Base-by-base conservation (phyloP, 345 rosid genomes). In the Nasturtium officinale region DNA sequence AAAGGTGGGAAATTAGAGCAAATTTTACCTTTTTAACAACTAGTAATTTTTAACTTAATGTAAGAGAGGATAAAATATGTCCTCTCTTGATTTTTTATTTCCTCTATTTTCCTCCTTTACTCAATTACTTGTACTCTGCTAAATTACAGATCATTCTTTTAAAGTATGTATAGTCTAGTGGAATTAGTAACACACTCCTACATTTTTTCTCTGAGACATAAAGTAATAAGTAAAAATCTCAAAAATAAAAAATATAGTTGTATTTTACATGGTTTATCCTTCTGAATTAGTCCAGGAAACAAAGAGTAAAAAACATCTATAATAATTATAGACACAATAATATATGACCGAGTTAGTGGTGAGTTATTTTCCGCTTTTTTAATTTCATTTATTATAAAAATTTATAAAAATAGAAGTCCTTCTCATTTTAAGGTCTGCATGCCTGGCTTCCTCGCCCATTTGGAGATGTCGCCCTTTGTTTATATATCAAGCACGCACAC, bases 371-470 rank as follows among this genome's bases (percentile, higher is more conserved):
- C 6, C 18, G 6, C 15, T 1, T 15, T 11, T 23, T 26, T 26
- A 16, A 23, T 21, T 29, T 40, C 26, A 43, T 21, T 18, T 30
- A 37, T 42, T 56, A 54, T 0, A 17, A 43, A 4, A 11, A n/a
- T n/a, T 21, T 40, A 43, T 45, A 56, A 56, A 12, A 38, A 40
- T 30, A 55, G 12, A 65, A 13, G 55, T 48, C 53, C 28, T 17
- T 17, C 52, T 40, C 40, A 57, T 50, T 75, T 68, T 61, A 75
- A 30, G 48, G 73, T 40, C 57, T 75, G 79, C 74, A 68, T 67
- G 79, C 48, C 40, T 59, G 46, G 28, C 38, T 40, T 33, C 33
- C 33, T 56, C 38, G 50, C 45, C 15, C 15, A 56, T 20, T 47
- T 28, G 45, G 60, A 37, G 35, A 6, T 65, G 50, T 57, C 54